phyloP scores from a whole-genome alignment of 352 stramenopile genomes.

The Pythium angustatum region DNA sequence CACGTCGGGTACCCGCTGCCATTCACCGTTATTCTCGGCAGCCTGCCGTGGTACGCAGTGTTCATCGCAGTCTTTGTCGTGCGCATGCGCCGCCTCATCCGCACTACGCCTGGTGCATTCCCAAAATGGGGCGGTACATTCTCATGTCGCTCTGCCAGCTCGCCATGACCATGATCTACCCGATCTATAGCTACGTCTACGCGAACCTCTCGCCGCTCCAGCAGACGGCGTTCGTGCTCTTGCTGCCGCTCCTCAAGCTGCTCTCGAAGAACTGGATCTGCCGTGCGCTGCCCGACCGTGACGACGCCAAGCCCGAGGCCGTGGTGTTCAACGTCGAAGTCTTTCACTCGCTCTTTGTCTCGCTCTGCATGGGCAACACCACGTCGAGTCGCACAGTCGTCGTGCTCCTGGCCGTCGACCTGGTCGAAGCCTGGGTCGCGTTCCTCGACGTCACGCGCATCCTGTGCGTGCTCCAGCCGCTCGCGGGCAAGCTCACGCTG shows the following conservation, averaged over 20 bases:
- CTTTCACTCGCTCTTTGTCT: constrained; percentile 32
- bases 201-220: constrained; percentile 1
- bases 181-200: constrained; percentile 24
- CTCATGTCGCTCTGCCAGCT: constrained; percentile 21
- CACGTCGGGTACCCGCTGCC: constrained; percentile 40
- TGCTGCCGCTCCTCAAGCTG: constrained; percentile 52
- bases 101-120: neutral
- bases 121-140: neutral
- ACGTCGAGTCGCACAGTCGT: constrained; percentile 10
- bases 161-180: constrained; percentile 22
- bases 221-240: constrained; percentile 21
- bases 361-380: constrained; percentile 21
- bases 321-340: constrained; percentile 30
- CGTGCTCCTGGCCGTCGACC: constrained; percentile 18
- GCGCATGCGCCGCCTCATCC: neutral
- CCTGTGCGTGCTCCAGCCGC: constrained; percentile 43
- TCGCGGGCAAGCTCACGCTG: neutral
- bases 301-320: constrained; percentile 36
- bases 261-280: constrained; percentile 44
- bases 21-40: constrained; percentile 43
- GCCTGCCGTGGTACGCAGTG: constrained; percentile 29
- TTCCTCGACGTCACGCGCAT: constrained; percentile 24
- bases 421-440: constrained; percentile 5
- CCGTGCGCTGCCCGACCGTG: constrained; percentile 14
- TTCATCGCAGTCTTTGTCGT: constrained; percentile 13